Evolutionary conservation across 2,329 filamentous ascomycete genomes (phyloP).

Genomic region (Lasiodiplodia sp.): DNA sequence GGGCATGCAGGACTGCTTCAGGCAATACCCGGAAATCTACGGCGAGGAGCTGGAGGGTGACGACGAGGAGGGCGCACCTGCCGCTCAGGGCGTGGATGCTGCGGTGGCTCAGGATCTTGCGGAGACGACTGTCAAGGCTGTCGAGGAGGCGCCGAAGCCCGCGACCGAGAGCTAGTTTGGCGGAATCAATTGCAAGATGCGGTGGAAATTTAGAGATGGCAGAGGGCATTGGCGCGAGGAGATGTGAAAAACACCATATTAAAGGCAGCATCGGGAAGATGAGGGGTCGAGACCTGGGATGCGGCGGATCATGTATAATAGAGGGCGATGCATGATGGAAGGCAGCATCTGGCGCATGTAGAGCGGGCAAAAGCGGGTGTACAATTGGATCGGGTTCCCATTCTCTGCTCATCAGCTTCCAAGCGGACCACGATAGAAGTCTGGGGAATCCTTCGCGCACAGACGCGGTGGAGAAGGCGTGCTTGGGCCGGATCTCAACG

Average conservation of each 20-base stretch:
- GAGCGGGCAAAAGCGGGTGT: slow-evolving; percentile 25
- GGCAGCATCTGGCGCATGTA: slow-evolving; percentile 16
- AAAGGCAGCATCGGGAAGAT: neutral
- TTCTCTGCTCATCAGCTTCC: neutral
- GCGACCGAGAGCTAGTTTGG: slow-evolving; percentile 34
- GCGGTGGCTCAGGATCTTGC: slow-evolving; percentile 18
- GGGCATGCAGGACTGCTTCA: slow-evolving; percentile 97
- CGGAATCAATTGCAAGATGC: neutral
- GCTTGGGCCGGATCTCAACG: neutral
- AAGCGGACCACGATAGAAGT: neutral
- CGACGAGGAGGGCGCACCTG: slow-evolving; percentile 57
- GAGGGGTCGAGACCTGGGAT: neutral
- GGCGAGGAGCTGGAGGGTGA: slow-evolving; percentile 86
- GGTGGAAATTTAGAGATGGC: slow-evolving; percentile 36
- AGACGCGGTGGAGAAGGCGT: neutral
- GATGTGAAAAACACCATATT: neutral
- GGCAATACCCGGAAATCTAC: slow-evolving; percentile 90
- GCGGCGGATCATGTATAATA: neutral
- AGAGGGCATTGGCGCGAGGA: slow-evolving; percentile 36
- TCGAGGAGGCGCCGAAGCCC: slow-evolving; percentile 40
- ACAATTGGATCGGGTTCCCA: slow-evolving; percentile 13
- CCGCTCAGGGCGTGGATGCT: slow-evolving; percentile 32
- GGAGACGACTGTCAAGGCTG: neutral
- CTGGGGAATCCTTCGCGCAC: slow-evolving; percentile 1
- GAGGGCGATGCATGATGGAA: neutral